Base-by-base conservation (phyloP, 2,329 filamentous ascomycete genomes). In the Epichloe sibirici region DNA sequence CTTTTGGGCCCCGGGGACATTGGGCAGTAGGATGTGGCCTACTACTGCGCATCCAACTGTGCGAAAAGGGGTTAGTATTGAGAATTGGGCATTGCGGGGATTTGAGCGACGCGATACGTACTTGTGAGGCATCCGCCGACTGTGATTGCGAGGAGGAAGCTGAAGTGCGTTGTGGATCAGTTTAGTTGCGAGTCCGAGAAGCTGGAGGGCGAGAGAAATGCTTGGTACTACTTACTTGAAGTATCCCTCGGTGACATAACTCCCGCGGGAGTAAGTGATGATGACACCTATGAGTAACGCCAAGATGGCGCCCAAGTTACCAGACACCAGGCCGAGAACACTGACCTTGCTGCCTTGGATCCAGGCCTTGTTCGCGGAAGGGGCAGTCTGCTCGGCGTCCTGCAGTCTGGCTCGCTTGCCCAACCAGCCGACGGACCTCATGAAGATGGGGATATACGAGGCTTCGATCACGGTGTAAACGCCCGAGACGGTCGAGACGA, bases 401-500 rank as follows among this genome's bases (percentile, higher is more conserved):
- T 55, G 43, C 9, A 57, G 37, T 31, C 56, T 43, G 7, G 25
- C 31, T 5, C 48, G 49, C 28, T 45, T 37, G 6, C 38, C 38
- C 13, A 51, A 44, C 54, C 52, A 58, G 25, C 57, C 56, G 4
- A 53, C 54, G 7, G 57, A 58, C 28, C 57, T 55, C 57, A 58
- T 58, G 34, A 58, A 58, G 6, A 57, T 58, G 44, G 57, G 57
- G 15, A 58, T 54, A 28, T 58, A 58, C 9, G 57, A 58, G 2
- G 54, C 55, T 45, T 58, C 57, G 12, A 57, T 56, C 23, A 58
- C 50, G 23, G 52, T 55, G 51, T 58, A 58, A 13, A 56, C 49
- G 43, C 57, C 52, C 7, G 53, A 53, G n/a, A 58, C 54, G n/a
- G 53, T 54, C 7, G 51, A 52, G 38, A 58, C 35, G 13, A 56